These are phyloP conservation scores for Meredithiella fracta DNA, from an alignment of 2,329 filamentous ascomycete species.

Conservation along the genomic window DNA sequence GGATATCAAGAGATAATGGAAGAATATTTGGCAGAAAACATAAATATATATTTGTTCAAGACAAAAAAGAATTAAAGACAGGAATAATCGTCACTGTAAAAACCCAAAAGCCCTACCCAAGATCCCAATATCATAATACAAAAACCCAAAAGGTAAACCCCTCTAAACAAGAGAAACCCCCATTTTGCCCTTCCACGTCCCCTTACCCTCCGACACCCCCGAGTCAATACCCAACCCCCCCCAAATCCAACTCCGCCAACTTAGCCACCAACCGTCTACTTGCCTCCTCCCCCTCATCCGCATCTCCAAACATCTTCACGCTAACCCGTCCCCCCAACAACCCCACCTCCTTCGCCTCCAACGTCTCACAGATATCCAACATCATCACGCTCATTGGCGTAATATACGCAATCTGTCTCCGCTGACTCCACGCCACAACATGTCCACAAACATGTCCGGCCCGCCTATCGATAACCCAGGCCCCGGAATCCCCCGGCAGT, in stretches of 20 bases:
- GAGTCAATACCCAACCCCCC: not conserved
- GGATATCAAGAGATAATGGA: conserved; percentile 5
- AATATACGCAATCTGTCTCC: conserved; percentile 73
- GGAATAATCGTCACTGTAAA: not conserved
- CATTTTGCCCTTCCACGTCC: not conserved
- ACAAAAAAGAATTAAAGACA: not conserved
- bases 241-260: not conserved
- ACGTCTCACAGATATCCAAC: conserved; percentile 64
- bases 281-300: conserved; percentile 1
- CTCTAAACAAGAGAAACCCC: no score
- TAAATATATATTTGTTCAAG: not conserved
- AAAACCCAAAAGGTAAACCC: not conserved
- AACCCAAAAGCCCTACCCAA: not conserved
- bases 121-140: not conserved
- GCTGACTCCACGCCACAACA: conserved; percentile 71
- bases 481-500: conserved; percentile 78
- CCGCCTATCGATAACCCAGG: conserved; percentile 74
- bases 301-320: conserved; percentile 19
- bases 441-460: conserved; percentile 75
- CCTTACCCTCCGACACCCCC: not conserved
- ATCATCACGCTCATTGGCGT: conserved; percentile 87
- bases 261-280: conserved; percentile 4
- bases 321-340: conserved; percentile 46
- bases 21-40: not conserved
- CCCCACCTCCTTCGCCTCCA: conserved; percentile 53